phyloP scores from a whole-genome alignment of 495 filamentous ascomycete species.

The Xanthoparmelia taractica region DNA sequence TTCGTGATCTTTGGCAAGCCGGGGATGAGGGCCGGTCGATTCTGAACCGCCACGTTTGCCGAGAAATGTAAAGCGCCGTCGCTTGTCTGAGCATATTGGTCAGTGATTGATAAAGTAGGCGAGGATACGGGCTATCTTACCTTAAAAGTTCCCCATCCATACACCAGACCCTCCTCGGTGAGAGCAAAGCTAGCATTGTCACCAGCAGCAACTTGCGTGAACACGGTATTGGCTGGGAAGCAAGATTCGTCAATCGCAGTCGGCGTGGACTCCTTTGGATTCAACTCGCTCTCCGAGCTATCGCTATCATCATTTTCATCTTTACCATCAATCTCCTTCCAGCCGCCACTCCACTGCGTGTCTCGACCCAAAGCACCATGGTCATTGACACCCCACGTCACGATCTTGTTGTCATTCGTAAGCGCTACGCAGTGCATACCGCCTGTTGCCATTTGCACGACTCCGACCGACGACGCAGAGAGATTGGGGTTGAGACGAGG shows the following conservation, averaged over 20 bases:
- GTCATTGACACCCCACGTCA: neutral
- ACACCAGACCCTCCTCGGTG: neutral
- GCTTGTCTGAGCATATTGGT: neutral
- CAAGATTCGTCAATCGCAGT: neutral
- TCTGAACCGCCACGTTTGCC: neutral
- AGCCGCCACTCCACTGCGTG: neutral
- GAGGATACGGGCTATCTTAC: neutral
- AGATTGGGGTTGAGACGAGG: neutral
- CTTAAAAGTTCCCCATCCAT: neutral
- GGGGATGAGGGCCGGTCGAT: neutral
- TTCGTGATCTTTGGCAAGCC: neutral
- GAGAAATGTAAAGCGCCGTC: neutral
- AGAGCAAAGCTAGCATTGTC: conserved; percentile 3
- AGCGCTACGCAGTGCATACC: neutral
- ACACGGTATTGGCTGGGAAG: neutral
- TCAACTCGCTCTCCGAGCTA: neutral
- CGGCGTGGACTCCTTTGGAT: neutral
- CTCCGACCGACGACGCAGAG: neutral
- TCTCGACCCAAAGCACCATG: neutral
- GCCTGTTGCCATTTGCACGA: neutral
- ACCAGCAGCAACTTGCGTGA: neutral
- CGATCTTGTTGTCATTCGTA: neutral
- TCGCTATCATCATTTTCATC: neutral
- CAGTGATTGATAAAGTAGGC: neutral
- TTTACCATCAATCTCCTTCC: neutral